Base-by-base conservation (phyloP, 1,284 basidiomycete species). In the Stygiomarasmius scandens region DNA sequence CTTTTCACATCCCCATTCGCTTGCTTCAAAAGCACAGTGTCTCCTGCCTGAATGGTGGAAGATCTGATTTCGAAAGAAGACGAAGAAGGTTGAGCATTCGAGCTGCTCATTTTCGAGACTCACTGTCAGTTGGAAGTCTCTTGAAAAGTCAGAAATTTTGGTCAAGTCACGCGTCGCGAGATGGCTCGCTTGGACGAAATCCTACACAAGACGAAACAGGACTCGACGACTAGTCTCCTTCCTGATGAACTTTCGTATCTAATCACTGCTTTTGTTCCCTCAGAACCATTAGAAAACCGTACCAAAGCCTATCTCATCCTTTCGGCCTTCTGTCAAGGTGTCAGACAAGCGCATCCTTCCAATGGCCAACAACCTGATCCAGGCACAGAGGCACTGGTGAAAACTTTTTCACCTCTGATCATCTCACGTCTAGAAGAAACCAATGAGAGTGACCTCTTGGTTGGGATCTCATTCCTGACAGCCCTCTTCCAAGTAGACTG, bases 401-500 rank as follows among this genome's bases (percentile, higher is more conserved):
- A 72, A 47, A 65, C 75, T 11, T 84, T 91, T 61, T 73, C 77
- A 20, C 77, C 81, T 27, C 64, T 74, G 0, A 69, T 87, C 29
- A 58, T 77, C 2, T 69, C 74, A 29, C 75, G 74, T 49, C 72
- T 91, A 11, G 74, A 80, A 41, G 85, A 87, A 51, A 79, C 80
- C 3, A 74, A 78, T 36, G 85, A 89, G 66, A 63, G 67, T 49
- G 74, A 74, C 27, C 70, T 84, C 24, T 70, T 86, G 19, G 73
- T 73, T 12, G 83, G 82, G 5, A 72, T 89, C 38, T 81, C 83
- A 0, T 86, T 92, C 66, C 76, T 93, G 47, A 75, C 80, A 12
- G 89, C 89, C 0, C 72, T 94, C 24, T 90, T 93, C 65, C 89
- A 92, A 68, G 84, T 93, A 36, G 89, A 92, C 64, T 82, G 85